Base-by-base conservation (phyloP, 2,329 filamentous ascomycete genomes). In the Exophiala sideris region DNA sequence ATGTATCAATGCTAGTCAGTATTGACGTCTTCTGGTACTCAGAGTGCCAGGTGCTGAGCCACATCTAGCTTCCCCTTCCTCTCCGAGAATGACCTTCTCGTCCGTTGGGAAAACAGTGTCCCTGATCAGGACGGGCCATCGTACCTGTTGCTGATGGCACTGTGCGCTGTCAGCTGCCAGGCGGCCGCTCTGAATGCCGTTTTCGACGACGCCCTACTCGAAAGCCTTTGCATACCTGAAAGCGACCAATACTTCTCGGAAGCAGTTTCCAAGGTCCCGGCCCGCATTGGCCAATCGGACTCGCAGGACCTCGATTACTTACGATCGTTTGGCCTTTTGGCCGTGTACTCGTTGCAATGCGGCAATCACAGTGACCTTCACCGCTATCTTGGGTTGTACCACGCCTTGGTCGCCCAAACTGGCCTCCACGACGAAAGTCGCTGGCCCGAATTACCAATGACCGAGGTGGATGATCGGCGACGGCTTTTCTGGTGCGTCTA, bases 1-100 rank as follows among this genome's bases (percentile, higher is more conserved):
- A 50, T 41, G 35, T 50, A 50, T 33, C 47, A 50, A 33, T 50
- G 47, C 47, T 50, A 50, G 47, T 50, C 35, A 24, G 35, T 48
- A 10, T 14, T 39, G 10, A 14, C 35, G 32, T 38, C 14, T 35
- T 14, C 16, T 48, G 47, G 20, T 33, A 20, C 16, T 10, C 41
- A 10, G 8, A 24, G 8, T 34, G 2, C 3, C 6, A 14, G 21
- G 11, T 24, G 21, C 35, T 49, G 36, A 49, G 34, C 11, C 5
- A 10, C 36, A 20, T 32, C 24, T 41, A 50, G 47, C 35, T 50
- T 24, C 35, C 47, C 47, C 5, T 50, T 50, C 41, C 47, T 50
- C 10, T 36, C 47, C 2, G 47, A 50, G n/a, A 50, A 41, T 11
- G 47, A 50, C 32, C 47, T 50, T 11, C 18, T 41, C 11, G 24